Evolutionary conservation across 352 stramenopile species (phyloP), one percentile per base, ranked within the genome.

Genomic region (Pilasporangium apinafurcum): DNA sequence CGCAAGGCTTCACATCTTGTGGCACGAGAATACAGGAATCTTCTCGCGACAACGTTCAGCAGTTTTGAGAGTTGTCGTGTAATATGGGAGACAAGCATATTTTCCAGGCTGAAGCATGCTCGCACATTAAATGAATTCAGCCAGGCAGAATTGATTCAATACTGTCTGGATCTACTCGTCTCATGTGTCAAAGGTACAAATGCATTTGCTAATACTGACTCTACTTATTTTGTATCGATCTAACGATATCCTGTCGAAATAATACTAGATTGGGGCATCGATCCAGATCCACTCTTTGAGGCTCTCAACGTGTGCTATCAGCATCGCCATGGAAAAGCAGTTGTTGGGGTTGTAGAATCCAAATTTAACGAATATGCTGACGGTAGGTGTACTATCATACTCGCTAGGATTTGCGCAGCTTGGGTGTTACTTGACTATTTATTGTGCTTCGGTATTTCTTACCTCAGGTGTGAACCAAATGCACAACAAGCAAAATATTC

Each of bases 181-280:
- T 34, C 58, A 3, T 62, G 66, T 12, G 59, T 91, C 22, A 91
- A 85, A 70, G 64, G 69, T 77, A 39, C 20, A 29, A 7, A 7
- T 22, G 7, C 7, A 5, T 13, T 16, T 12, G 41, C 16, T 8
- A 12, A 20, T 37, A 31, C 20, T 37, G 14, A 12, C 17, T 22
- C 10, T 20, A 22, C 16, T 35, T 25, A 6, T 20, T 16, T 28
- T 18, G n/a, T 13, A 21, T n/a, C n/a, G n/a, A n/a, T n/a, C n/a
- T n/a, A n/a, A n/a, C n/a, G n/a, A n/a, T n/a, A n/a, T n/a, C n/a
- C n/a, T n/a, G n/a, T n/a, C n/a, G n/a, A n/a, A n/a, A n/a, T n/a
- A n/a, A n/a, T n/a, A n/a, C n/a, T n/a, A 83, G 79, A 85, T 41
- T 83, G 70, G 73, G 73, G 75, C 5, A 34, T 87, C 5, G 79